Evolutionary conservation across 257 asterid genomes (phyloP), one percentile per base, ranked within the genome.

Genomic region (Solanum sitiens): DNA sequence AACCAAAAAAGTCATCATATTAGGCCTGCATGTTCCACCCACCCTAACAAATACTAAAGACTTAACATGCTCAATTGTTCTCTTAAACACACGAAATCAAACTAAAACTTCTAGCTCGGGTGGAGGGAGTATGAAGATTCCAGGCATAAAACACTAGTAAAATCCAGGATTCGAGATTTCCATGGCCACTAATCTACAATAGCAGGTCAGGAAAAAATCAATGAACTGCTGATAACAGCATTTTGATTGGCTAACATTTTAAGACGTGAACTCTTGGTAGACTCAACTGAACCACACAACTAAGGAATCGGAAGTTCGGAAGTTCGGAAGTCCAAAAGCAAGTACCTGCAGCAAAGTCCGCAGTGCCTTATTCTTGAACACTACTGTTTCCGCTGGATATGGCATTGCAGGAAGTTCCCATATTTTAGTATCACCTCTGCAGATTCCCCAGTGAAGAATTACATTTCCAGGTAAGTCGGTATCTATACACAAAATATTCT

Each of bases 381-480:
- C 87, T 87, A 89, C 87, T 87, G 98, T 94, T 89, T 89, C 92
- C 67, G 94, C 89, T 86, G 99, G 99, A 93, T 94, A 94, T 47
- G 99, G 97, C 92, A 88, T 94, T 35, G 88, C 77, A 5, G 99
- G 98, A 90, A 97, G 90, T 93, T 92, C 95, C 99, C 99, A 97
- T 42, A 39, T 90, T 89, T 86, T 92, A 87, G 92, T 85, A 65
- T 92, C 93, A 87, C 87, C 95, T 90, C 83, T 92, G 92, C 95
- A 94, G 86, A 95, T 92, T 89, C 99, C 99, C 99, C 99, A 96
- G 93, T 97, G 99, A 82, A 95, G 89, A 80, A 94, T 91, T 71
- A 94, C 95, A 85, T 96, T 94, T 89, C 98, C 99, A 39, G 96
- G 98, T 90, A 97, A 86, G 91, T 97, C 98, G 44, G 99, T 97